Percentiles rank a stretch among this genome's conserved stretches.
Evolutionary conservation across 768 basidiomycete species (phyloP).

Genomic region (Auriculariales sp.): DNA sequence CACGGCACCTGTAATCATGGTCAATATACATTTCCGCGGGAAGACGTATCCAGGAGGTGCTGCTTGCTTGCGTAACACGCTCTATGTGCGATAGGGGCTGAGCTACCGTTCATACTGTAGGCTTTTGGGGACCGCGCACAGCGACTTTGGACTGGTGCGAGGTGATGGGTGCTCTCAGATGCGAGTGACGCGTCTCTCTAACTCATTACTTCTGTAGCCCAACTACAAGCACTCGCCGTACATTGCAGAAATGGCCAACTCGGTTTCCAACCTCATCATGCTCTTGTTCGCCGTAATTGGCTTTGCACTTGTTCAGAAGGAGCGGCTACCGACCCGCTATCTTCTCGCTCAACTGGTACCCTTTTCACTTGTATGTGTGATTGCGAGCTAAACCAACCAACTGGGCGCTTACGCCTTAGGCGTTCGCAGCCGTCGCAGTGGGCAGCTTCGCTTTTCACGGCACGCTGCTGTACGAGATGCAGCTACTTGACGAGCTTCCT

Average conservation of each 20-base stretch:
- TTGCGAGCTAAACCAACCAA: neutral
- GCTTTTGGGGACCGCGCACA: slow-evolving; percentile 31
- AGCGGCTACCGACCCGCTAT: slow-evolving; percentile 23
- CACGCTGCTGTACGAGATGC: slow-evolving; percentile 58
- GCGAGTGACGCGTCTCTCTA: neutral
- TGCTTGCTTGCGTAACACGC: no score
- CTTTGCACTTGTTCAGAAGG: slow-evolving; percentile 11
- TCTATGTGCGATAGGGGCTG: neutral
- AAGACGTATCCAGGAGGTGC: neutral
- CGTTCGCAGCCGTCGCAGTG: slow-evolving; percentile 55
- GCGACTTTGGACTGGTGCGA: slow-evolving; percentile 68
- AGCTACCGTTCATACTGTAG: neutral
- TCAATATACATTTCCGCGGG: neutral
- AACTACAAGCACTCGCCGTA: slow-evolving; percentile 62
- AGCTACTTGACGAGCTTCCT: slow-evolving; percentile 69
- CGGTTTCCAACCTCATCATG: slow-evolving; percentile 54
- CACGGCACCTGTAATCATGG: no score
- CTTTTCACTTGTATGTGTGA: neutral
- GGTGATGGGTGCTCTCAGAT: slow-evolving; percentile 15
- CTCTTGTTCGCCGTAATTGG: slow-evolving; percentile 40
- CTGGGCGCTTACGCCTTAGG: slow-evolving; percentile 22
- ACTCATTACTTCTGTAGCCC: slow-evolving; percentile 23
- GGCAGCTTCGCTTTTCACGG: slow-evolving; percentile 73
- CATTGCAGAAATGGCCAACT: slow-evolving; percentile 66
- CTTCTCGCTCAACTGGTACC: slow-evolving; percentile 17